These are phyloP conservation scores for Fonsecaea nubica DNA, from an alignment of 2,329 filamentous ascomycete genomes.

Conservation along the genomic window DNA sequence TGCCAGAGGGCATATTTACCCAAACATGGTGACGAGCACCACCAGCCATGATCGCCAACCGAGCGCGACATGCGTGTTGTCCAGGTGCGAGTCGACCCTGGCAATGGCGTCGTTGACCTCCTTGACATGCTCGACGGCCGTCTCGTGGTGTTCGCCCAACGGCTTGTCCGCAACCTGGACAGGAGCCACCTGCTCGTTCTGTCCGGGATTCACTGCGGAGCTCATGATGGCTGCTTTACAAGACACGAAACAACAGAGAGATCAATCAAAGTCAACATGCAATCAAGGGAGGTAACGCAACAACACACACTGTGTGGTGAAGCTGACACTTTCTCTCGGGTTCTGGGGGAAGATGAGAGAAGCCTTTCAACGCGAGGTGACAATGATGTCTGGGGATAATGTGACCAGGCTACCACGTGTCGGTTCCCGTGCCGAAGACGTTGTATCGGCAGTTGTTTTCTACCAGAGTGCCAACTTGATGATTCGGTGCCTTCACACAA, in stretches of 20 bases:
- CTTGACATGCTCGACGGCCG: conserved; percentile 13
- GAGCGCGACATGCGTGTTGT: conserved; percentile 4
- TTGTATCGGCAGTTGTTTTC: not conserved
- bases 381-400: not conserved
- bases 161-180: conserved; percentile 2
- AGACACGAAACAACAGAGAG: not conserved
- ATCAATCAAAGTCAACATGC: not conserved
- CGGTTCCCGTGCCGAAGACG: conserved; percentile 2
- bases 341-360: too few relatives aligned
- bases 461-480: not conserved
- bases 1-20: conserved; percentile 20
- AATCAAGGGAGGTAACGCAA: not conserved
- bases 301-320: not conserved
- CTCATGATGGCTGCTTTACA: conserved; percentile 7
- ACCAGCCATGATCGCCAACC: conserved; percentile 45
- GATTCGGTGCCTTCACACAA: not conserved
- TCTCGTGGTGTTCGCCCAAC: conserved; percentile 12
- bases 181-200: conserved; percentile 13
- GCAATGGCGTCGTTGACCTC: conserved; percentile 19
- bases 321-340: not conserved
- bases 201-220: not conserved
- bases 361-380: too few relatives aligned
- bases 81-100: conserved; percentile 12
- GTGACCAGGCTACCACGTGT: not conserved
- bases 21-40: conserved; percentile 59